Conservation (phyloP, 179 eudicot species). For the Beta corolliflora region DNA sequence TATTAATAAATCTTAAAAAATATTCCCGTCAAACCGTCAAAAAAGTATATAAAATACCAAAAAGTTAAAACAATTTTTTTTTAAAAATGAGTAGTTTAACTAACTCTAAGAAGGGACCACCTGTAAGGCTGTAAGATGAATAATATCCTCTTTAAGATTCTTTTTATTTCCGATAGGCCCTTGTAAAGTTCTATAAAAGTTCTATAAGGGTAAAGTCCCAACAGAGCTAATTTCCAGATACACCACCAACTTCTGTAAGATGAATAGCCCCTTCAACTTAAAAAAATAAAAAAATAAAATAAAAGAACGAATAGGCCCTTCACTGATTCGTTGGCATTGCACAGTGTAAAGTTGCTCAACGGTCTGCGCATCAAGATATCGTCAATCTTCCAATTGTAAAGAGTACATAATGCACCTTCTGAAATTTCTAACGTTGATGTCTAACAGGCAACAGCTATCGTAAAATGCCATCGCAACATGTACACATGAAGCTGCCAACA, state of each 20-base stretch:
- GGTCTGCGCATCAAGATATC: background rate
- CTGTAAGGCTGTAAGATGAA: too few species aligned
- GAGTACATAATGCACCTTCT: background rate
- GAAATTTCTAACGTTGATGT: background rate
- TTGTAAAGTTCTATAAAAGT: too few species aligned
- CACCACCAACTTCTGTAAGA: background rate
- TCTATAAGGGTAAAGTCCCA: too few species aligned
- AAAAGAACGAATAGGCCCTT: background rate
- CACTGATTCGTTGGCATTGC: background rate
- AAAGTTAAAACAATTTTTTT: too few species aligned
- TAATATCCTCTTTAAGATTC: too few species aligned
- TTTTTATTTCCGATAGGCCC: too few species aligned
- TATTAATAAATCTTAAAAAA: too few species aligned
- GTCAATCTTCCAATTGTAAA: background rate
- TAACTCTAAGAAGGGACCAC: too few species aligned
- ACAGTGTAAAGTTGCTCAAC: background rate
- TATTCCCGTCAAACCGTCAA: too few species aligned
- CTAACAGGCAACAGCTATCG: background rate
- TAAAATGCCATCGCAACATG: background rate
- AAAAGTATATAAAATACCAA: too few species aligned
- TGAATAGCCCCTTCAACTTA: background rate
- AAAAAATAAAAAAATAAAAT: too few species aligned
- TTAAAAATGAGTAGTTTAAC: too few species aligned
- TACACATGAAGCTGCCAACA: background rate
- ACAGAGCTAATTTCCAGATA: background rate